Conservation (phyloP, 495 filamentous ascomycete genomes). For the Annulohypoxylon bovei region DNA sequence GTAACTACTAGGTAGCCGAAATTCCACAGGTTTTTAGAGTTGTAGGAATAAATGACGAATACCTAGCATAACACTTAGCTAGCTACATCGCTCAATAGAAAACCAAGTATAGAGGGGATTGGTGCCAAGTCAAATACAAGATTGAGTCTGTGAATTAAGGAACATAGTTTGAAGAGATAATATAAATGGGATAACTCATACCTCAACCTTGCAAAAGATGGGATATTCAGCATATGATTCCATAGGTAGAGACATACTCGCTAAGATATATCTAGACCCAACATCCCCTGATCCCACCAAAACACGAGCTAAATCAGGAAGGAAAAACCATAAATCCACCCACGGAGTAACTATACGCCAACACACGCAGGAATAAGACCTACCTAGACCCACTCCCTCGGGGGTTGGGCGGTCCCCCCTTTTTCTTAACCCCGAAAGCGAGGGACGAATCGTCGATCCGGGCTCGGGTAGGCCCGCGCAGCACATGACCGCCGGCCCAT, state of each 20-base stretch:
- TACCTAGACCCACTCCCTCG: constrained; percentile 1
- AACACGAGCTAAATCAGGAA: neutral
- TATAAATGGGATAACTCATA: neutral
- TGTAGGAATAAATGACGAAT: too few species aligned
- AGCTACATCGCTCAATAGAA: too few species aligned
- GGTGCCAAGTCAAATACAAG: neutral
- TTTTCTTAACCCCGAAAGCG: neutral
- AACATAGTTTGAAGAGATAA: neutral
- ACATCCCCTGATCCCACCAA: too few species aligned
- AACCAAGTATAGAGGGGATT: neutral
- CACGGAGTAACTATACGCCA: neutral
- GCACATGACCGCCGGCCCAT: constrained; percentile 34
- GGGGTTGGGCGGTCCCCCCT: neutral
- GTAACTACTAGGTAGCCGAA: too few species aligned
- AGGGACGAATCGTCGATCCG: neutral
- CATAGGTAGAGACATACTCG: neutral
- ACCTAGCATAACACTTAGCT: too few species aligned
- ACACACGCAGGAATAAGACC: neutral
- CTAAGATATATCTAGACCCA: neutral
- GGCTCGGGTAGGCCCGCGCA: constrained; percentile 12
- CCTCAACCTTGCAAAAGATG: neutral
- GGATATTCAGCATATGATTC: neutral
- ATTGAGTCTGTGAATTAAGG: neutral
- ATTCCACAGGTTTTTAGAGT: too few species aligned
- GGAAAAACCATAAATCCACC: neutral